Evolutionary conservation across 1,139 yeast species (phyloP).

Genomic region (Kurtzmaniella quercitrusa): DNA sequence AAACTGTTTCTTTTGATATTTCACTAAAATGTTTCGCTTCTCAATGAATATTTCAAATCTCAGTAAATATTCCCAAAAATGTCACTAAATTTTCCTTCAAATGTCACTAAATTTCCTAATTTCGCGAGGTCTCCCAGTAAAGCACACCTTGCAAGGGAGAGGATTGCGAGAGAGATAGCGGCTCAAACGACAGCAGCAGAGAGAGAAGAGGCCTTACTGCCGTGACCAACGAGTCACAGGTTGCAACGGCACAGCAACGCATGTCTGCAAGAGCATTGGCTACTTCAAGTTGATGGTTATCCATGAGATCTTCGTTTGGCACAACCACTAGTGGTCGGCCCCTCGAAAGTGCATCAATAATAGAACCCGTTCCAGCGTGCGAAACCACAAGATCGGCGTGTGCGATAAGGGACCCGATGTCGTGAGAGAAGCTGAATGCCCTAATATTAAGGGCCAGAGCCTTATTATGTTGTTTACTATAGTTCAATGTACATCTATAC

Average conservation of each 20-base stretch:
- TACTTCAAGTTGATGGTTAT: conserved; percentile 82
- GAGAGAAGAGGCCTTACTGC: neutral
- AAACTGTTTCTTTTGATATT: too few species aligned
- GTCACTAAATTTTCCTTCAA: too few species aligned
- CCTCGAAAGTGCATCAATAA: conserved; percentile 66
- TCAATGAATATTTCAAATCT: too few species aligned
- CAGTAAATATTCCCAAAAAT: neutral
- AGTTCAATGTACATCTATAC: conserved; percentile 10
- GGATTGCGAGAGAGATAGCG: neutral
- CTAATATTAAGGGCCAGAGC: conserved; percentile 1
- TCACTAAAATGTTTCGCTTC: too few species aligned
- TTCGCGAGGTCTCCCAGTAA: conserved; percentile 2
- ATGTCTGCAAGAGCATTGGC: conserved; percentile 50
- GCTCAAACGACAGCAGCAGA: neutral
- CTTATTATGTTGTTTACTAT: neutral
- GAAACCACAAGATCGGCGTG: conserved; percentile 61
- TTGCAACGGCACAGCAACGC: conserved; percentile 11
- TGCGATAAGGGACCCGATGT: conserved; percentile 34
- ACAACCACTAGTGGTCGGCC: conserved; percentile 62
- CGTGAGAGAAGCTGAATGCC: conserved; percentile 48
- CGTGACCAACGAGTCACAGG: neutral
- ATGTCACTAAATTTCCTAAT: neutral
- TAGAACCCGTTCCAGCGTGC: conserved; percentile 95
- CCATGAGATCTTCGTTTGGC: conserved; percentile 67
- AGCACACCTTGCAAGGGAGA: conserved; percentile 3